Evolutionary conservation across 306 rosid genomes (phyloP).

Genomic region (Luffa acutangula): DNA sequence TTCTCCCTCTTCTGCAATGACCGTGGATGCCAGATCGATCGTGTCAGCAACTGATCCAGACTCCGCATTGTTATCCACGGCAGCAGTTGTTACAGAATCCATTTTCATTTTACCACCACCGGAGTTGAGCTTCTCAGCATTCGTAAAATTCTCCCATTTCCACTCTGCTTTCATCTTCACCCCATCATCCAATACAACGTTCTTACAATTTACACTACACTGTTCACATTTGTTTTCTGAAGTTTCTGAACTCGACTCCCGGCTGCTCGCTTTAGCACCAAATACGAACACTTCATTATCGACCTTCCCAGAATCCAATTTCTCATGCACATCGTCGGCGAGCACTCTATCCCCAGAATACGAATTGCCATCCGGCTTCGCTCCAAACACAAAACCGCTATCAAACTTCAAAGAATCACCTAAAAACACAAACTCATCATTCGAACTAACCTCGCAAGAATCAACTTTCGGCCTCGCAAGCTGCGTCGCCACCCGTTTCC

Average conservation of each 20-base stretch:
- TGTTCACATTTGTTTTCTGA: background rate
- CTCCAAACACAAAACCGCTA: conserved; percentile 24
- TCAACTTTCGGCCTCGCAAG: conserved; percentile 32
- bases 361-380: conserved; percentile 18
- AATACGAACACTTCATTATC: conserved; percentile 15
- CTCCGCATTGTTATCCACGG: background rate
- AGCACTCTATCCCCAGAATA: conserved; percentile 16
- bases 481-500: conserved; percentile 55
- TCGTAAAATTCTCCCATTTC: background rate
- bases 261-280: conserved; percentile 14
- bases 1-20: background rate
- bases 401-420: background rate
- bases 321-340: conserved; percentile 11
- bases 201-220: background rate
- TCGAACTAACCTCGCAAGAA: conserved; percentile 9
- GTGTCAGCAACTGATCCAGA: background rate
- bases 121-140: background rate
- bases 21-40: background rate
- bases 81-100: background rate
- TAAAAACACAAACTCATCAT: conserved; percentile 10
- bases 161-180: background rate
- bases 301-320: conserved; percentile 5
- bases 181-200: background rate
- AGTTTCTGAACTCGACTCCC: background rate
- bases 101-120: conserved; percentile 10